These are phyloP conservation scores for Calvatia gigantea DNA, from an alignment of 768 basidiomycete species.

Conservation along the genomic window DNA sequence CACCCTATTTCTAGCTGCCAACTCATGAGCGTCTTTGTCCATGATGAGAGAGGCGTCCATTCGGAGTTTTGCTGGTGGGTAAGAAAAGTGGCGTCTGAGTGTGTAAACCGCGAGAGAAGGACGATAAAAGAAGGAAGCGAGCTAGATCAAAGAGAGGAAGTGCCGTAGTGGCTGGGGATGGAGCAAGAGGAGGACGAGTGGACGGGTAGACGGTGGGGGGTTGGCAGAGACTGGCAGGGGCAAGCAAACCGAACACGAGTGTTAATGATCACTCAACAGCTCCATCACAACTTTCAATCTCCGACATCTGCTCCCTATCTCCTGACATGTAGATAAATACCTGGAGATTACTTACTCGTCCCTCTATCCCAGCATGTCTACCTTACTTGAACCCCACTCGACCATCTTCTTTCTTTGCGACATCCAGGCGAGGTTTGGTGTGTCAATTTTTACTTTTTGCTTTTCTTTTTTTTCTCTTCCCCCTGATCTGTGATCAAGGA, in stretches of 20 bases:
- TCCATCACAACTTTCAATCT: slow-evolving; percentile 15
- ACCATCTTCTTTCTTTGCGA: slow-evolving; percentile 82
- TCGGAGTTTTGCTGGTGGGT: neutral
- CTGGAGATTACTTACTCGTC: slow-evolving; percentile 16
- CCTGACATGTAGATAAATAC: slow-evolving; percentile 14
- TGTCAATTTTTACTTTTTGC: slow-evolving; percentile 19
- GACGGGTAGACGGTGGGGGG: slow-evolving; percentile 14
- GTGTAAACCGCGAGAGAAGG: slow-evolving; percentile 23
- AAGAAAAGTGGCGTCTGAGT: neutral
- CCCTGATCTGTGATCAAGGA: too few relatives aligned
- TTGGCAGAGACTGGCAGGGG: slow-evolving; percentile 14
- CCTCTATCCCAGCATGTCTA: slow-evolving; percentile 18
- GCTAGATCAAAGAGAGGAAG: slow-evolving; percentile 38
- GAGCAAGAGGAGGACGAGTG: slow-evolving; percentile 16
- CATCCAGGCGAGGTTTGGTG: slow-evolving; percentile 74
- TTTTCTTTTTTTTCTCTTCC: neutral
- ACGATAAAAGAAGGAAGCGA: slow-evolving; percentile 27
- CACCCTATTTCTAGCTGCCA: slow-evolving; percentile 41
- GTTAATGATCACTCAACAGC: slow-evolving; percentile 3
- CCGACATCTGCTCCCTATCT: slow-evolving; percentile 17
- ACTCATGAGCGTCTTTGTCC: slow-evolving; percentile 30
- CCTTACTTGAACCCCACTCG: slow-evolving; percentile 28
- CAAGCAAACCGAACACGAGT: neutral
- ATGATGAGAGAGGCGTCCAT: slow-evolving; percentile 13
- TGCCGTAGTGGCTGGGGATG: slow-evolving; percentile 24